Percentiles rank a stretch among this genome's conserved stretches.
These are phyloP conservation scores for Albizia julibrissin DNA, from an alignment of 306 rosid species.

Conservation along the genomic window DNA sequence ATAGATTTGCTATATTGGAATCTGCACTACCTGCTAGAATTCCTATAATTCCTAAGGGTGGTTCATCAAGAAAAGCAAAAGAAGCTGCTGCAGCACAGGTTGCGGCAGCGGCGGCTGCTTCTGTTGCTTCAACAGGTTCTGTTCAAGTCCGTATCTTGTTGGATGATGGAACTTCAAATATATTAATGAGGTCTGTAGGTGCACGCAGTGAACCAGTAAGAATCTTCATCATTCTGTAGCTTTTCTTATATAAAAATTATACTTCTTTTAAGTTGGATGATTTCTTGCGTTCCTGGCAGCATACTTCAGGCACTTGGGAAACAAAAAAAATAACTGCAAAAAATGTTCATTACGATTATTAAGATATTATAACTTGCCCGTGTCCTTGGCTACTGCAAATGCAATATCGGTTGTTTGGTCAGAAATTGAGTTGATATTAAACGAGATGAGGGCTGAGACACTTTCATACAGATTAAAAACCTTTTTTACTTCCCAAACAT, in stretches of 20 bases:
- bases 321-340: not conserved
- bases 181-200: slow-evolving; percentile 90
- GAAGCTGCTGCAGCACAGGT: slow-evolving; percentile 97
- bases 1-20: slow-evolving; percentile 94
- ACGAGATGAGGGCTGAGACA: not conserved
- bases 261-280: slow-evolving; percentile 23
- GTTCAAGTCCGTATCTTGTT: slow-evolving; percentile 98
- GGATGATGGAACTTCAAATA: slow-evolving; percentile 97
- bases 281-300: slow-evolving; percentile 21
- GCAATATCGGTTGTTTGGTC: not conserved
- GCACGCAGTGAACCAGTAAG: slow-evolving; percentile 88
- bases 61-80: slow-evolving; percentile 87
- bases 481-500: not conserved
- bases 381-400: not conserved
- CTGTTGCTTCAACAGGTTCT: slow-evolving; percentile 58
- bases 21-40: slow-evolving; percentile 80
- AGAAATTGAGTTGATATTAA: not conserved
- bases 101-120: slow-evolving; percentile 95
- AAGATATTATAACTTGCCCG: slow-evolving; percentile 1
- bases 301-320: slow-evolving; percentile 26
- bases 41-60: slow-evolving; percentile 80
- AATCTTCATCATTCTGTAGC: slow-evolving; percentile 31
- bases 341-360: not conserved
- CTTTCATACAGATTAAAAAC: slow-evolving; percentile 4
- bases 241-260: slow-evolving; percentile 15